Percentiles rank a stretch among this genome's conserved stretches.
Conservation (phyloP, 2,329 filamentous ascomycete species). For the Podosphaera aphanis region DNA sequence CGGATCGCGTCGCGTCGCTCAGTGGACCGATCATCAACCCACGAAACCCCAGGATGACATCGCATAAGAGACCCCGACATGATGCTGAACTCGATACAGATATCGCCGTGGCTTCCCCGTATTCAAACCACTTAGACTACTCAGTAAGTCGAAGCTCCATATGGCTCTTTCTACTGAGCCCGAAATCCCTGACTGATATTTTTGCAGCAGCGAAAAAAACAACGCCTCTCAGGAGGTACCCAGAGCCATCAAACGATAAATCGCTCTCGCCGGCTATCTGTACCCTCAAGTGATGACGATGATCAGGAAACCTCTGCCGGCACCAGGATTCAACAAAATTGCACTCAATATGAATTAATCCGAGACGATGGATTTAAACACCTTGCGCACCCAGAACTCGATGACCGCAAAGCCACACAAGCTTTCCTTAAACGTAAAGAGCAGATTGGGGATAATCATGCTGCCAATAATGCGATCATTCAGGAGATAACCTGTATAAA, state of each 20-base stretch:
- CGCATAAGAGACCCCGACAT: neutral
- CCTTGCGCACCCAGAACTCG: conserved; percentile 29
- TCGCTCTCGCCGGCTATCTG: conserved; percentile 4
- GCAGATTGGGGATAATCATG: conserved; percentile 39
- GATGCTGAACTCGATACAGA: neutral
- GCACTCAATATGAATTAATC: conserved; percentile 36
- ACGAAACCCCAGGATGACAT: neutral
- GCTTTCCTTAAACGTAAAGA: conserved; percentile 25
- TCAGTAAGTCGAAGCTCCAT: neutral
- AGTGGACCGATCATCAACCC: neutral
- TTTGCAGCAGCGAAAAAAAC: conserved; percentile 20
- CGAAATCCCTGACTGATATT: neutral
- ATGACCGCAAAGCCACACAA: conserved; percentile 42
- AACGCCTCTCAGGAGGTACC: conserved; percentile 15
- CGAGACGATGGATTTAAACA: conserved; percentile 36
- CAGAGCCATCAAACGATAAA: conserved; percentile 2
- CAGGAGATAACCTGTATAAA: conserved; percentile 71
- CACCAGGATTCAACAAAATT: conserved; percentile 16
- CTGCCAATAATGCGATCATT: conserved; percentile 67
- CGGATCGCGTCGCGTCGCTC: neutral
- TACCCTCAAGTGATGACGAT: conserved; percentile 11
- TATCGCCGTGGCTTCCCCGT: neutral
- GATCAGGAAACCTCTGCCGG: conserved; percentile 3
- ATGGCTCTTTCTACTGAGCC: neutral
- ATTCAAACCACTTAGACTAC: neutral